Base-by-base conservation (phyloP, 768 basidiomycete genomes). In the Amyloporia xantha region DNA sequence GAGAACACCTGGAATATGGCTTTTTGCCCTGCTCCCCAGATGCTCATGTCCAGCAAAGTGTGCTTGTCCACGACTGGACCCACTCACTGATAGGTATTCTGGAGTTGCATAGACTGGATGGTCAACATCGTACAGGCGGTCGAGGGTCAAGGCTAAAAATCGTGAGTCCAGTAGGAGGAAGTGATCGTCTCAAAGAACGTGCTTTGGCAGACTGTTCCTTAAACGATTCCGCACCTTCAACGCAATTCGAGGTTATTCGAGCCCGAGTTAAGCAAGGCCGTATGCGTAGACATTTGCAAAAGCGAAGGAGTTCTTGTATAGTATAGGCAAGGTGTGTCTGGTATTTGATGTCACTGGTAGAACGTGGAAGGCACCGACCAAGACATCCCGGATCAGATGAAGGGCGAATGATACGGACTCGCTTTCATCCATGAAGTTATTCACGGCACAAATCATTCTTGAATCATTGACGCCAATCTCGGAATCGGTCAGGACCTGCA, bases 401-500 rank as follows among this genome's bases (percentile, higher is more conserved):
- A 92, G 66, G 1, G 85, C 92, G 61, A 99, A 98, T 5, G 71
- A 55, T 41, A 82, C 68, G 0, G 88, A 77, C 65, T 97, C 94
- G 12, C 70, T 71, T 42, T 86, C 81, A 55, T 94, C 86, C 1
- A 70, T 71, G 62, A 92, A 96, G 62, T 97, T 93, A 59, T 75
- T 78, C 51, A 82, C 70, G 41, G 96, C 75, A n/a, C n/a, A n/a
- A 40, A 92, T 76, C 68, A 88, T 84, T 38, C 76, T 74, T 2
- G 77, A 65, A 53, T 86, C 82, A 30, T 66, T 68, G 25, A 74
- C 62, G 1, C 70, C 68, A 17, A 91, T 72, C 54, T 90, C 85
- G 59, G n/a, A 87, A 86, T 42, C 96, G 77, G 70, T 98, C 95
- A 0, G 95, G 95, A 65, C 98, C 96, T 15, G 94, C 76, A n/a